Conservation (phyloP, 257 asterid species). For the Petunia secreta region DNA sequence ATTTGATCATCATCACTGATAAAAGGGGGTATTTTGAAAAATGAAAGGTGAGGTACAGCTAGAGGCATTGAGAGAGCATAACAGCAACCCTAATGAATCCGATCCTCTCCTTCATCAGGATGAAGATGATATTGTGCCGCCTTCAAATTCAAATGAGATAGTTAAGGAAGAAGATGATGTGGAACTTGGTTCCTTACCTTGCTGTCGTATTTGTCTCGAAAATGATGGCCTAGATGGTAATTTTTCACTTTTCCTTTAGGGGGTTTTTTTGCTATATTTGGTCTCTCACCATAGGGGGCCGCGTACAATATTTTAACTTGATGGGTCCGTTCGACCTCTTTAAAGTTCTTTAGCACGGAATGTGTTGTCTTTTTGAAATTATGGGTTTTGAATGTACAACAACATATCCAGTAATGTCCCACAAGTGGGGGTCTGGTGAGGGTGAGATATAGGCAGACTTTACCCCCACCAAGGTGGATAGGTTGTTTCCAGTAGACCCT, state of each 20-base stretch:
- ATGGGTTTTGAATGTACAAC: neutral
- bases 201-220: constrained; percentile 61
- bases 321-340: neutral
- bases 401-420: no score
- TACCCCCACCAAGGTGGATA: no score
- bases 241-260: neutral
- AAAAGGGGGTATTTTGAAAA: neutral
- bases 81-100: constrained; percentile 41
- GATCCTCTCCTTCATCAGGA: constrained; percentile 47
- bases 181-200: constrained; percentile 54
- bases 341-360: neutral
- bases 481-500: no score
- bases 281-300: neutral
- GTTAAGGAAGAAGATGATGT: constrained; percentile 36
- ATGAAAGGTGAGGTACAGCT: constrained; percentile 46
- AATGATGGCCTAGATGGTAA: constrained; percentile 47
- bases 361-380: neutral
- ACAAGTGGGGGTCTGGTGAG: no score
- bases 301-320: neutral
- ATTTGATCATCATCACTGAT: neutral
- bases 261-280: neutral
- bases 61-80: constrained; percentile 35
- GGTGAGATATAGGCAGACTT: no score
- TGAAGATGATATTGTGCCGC: constrained; percentile 20
- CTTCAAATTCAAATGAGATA: constrained; percentile 37